A percentile compares a stretch with the other conserved stretches of the same genome.
Evolutionary conservation across 1,284 basidiomycete genomes (phyloP).

Genomic region (Cryptococcus sp.): DNA sequence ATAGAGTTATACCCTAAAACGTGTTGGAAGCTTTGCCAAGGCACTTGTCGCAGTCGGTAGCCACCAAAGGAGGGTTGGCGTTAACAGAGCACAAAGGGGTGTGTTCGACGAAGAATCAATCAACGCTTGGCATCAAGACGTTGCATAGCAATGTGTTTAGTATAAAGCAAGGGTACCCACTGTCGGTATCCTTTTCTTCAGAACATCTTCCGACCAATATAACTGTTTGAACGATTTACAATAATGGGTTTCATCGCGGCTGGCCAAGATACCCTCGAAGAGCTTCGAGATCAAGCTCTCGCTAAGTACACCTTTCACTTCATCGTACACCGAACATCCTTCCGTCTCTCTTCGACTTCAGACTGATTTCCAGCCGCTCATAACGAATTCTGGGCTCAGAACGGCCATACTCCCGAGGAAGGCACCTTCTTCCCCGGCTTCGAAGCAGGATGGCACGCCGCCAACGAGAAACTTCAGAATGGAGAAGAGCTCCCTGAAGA

Average conservation of each 20-base stretch:
- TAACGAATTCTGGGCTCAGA: background rate
- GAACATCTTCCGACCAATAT: too few relatives aligned
- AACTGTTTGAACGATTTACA: too few relatives aligned
- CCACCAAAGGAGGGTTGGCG: too few relatives aligned
- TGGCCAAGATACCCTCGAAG: background rate
- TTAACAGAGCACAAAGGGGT: too few relatives aligned
- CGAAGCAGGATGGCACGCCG: constrained; percentile 65
- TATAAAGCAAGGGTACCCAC: too few relatives aligned
- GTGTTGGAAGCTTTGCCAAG: too few relatives aligned
- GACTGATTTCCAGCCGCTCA: background rate
- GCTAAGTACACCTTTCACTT: background rate
- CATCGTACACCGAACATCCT: background rate
- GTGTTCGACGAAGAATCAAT: too few relatives aligned
- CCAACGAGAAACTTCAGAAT: constrained; percentile 53
- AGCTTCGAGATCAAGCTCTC: background rate
- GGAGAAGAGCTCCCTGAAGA: constrained; percentile 48
- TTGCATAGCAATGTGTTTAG: too few relatives aligned
- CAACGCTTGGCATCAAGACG: too few relatives aligned
- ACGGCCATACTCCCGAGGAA: background rate
- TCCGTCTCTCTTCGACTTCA: background rate
- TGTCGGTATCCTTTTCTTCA: too few relatives aligned
- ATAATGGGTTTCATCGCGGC: background rate
- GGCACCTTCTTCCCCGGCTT: constrained; percentile 62
- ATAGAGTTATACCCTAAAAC: too few relatives aligned
- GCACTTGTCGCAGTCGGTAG: too few relatives aligned